A percentile compares a stretch with the other conserved stretches of the same genome.
phyloP scores from a whole-genome alignment of 495 filamentous ascomycete genomes.

The Schizothecium vesticola region DNA sequence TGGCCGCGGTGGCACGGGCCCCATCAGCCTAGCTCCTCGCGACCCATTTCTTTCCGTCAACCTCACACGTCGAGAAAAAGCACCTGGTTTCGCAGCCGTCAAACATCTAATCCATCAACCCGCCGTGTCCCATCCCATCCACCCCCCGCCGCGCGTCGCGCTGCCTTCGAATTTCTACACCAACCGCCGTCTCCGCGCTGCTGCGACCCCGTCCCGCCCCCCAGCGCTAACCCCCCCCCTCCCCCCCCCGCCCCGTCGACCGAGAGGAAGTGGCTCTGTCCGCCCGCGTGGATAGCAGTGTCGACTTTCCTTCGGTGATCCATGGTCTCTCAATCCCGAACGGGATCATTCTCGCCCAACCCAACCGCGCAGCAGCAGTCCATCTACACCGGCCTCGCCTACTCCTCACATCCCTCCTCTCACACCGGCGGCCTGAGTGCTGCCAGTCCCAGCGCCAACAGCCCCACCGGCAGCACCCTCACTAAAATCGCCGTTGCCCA shows the following conservation, averaged over 20 bases:
- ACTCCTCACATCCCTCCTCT: constrained; percentile 50
- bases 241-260: constrained; percentile 7
- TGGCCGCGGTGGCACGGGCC: background rate
- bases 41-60: constrained; percentile 31
- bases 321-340: constrained; percentile 39
- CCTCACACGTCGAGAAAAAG: constrained; percentile 32
- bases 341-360: constrained; percentile 53
- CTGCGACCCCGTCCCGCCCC: background rate
- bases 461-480: constrained; percentile 55
- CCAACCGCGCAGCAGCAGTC: constrained; percentile 41
- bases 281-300: constrained; percentile 26
- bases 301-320: constrained; percentile 24
- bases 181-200: background rate
- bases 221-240: constrained; percentile 4
- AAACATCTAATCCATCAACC: constrained; percentile 21
- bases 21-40: constrained; percentile 6
- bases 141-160: constrained; percentile 9
- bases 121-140: constrained; percentile 8
- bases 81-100: constrained; percentile 9
- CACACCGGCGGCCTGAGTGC: constrained; percentile 49
- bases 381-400: constrained; percentile 42
- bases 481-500: constrained; percentile 91
- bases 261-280: constrained; percentile 28
- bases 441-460: constrained; percentile 62
- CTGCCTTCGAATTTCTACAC: background rate